phyloP scores from a whole-genome alignment of 2,329 filamentous ascomycete genomes.

The Lachnellula hyalina region DNA sequence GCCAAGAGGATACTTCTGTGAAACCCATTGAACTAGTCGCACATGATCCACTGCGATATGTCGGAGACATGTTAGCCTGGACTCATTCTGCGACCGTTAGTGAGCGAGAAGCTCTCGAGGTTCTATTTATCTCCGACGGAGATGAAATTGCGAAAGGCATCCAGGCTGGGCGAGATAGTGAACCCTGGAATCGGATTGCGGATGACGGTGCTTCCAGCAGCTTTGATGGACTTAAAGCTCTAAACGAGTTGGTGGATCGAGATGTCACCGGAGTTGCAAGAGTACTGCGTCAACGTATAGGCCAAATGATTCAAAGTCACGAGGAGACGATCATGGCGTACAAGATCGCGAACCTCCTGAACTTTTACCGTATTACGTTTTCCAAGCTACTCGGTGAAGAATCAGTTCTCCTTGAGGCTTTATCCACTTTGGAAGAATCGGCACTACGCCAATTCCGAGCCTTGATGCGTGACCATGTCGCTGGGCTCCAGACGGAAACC shows the following conservation, averaged over 20 bases:
- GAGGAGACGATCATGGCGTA: constrained; percentile 86
- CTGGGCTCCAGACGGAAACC: constrained; percentile 67
- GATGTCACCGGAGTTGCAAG: constrained; percentile 76
- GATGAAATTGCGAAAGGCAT: constrained; percentile 82
- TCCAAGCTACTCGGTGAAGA: constrained; percentile 66
- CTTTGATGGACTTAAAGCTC: constrained; percentile 76
- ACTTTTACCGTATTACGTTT: constrained; percentile 86
- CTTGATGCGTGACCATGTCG: constrained; percentile 74
- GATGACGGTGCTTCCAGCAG: constrained; percentile 51
- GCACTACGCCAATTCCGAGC: constrained; percentile 78
- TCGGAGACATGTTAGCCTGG: constrained; percentile 98
- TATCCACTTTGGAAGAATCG: constrained; percentile 65
- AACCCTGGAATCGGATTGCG: constrained; percentile 69
- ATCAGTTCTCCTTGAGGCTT: constrained; percentile 64
- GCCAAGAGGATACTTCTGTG: constrained; percentile 53
- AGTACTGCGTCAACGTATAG: constrained; percentile 81
- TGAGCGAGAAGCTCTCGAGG: constrained; percentile 85
- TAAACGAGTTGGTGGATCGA: constrained; percentile 81
- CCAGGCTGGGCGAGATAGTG: constrained; percentile 71
- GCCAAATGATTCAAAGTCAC: constrained; percentile 88
- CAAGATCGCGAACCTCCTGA: constrained; percentile 81
- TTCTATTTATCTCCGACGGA: constrained; percentile 84
- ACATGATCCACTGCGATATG: constrained; percentile 85
- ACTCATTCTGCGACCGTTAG: constrained; percentile 90
- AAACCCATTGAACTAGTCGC: constrained; percentile 94